Conservation (phyloP, 1,139 yeast genomes). For the Geotrichum bryndzae region DNA sequence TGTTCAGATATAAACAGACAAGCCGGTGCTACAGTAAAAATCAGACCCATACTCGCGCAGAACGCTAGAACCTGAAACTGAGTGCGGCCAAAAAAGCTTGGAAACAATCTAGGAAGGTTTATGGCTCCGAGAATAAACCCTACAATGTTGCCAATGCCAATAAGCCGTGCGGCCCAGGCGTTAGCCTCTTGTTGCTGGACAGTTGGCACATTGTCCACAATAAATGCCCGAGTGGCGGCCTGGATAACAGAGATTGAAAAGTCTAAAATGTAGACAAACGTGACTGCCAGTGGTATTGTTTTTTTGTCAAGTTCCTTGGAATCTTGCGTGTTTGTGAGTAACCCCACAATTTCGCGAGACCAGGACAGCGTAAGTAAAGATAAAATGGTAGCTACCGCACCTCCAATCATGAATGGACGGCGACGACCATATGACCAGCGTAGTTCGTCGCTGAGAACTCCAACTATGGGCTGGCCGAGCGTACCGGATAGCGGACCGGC, state of each 20-base stretch:
- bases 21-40: conserved; percentile 34
- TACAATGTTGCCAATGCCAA: conserved; percentile 44
- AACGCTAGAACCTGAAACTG: conserved; percentile 42
- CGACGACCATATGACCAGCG: conserved; percentile 45
- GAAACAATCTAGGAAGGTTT: conserved; percentile 31
- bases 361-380: conserved; percentile 41
- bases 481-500: conserved; percentile 60
- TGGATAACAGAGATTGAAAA: conserved; percentile 46
- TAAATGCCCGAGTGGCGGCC: conserved; percentile 45
- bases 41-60: conserved; percentile 37
- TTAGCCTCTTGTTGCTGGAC: conserved; percentile 48
- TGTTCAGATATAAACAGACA: conserved; percentile 41
- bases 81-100: conserved; percentile 36
- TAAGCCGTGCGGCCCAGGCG: conserved; percentile 60
- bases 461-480: conserved; percentile 55
- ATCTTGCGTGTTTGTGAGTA: conserved; percentile 28
- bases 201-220: conserved; percentile 46
- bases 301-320: conserved; percentile 30
- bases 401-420: conserved; percentile 48
- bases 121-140: conserved; percentile 42
- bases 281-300: conserved; percentile 39
- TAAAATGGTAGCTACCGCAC: conserved; percentile 39
- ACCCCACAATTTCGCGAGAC: conserved; percentile 33
- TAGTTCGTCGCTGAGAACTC: conserved; percentile 49
- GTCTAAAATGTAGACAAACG: conserved; percentile 43